Conservation (phyloP, 306 rosid genomes). For the Calophaca sinica region DNA sequence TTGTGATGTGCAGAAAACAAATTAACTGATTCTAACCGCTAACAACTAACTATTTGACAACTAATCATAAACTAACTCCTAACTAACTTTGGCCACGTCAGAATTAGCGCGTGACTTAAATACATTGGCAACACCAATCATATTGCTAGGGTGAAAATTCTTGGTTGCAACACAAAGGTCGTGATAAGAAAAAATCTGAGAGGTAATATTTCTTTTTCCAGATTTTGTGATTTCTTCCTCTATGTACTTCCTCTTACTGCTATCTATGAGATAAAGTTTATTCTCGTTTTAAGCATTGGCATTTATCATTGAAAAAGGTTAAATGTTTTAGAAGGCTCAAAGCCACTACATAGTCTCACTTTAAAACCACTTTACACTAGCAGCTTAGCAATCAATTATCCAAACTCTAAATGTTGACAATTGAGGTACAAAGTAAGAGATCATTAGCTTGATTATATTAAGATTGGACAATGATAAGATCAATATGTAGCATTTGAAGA, state of each 20-base stretch:
- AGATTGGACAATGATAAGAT: too few relatives aligned
- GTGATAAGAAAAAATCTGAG: conserved; percentile 59
- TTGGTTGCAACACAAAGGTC: conserved; percentile 80
- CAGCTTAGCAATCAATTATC: too few relatives aligned
- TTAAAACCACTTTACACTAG: background rate
- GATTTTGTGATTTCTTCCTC: conserved; percentile 60
- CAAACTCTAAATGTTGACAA: too few relatives aligned
- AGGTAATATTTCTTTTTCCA: conserved; percentile 77
- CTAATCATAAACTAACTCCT: too few relatives aligned
- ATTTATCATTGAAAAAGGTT: background rate
- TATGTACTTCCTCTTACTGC: conserved; percentile 43
- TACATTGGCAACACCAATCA: conserved; percentile 40
- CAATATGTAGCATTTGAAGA: too few relatives aligned
- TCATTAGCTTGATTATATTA: too few relatives aligned
- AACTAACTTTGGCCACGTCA: too few relatives aligned
- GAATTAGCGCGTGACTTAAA: too few relatives aligned
- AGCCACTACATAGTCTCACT: background rate
- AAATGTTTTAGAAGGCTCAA: conserved; percentile 3
- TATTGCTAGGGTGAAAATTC: conserved; percentile 64
- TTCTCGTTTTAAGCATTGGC: background rate
- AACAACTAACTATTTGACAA: too few relatives aligned
- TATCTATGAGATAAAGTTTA: conserved; percentile 30
- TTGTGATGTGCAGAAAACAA: too few relatives aligned
- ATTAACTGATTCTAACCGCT: too few relatives aligned
- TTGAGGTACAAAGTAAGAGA: too few relatives aligned